Evolutionary conservation across 169 alveolate species (phyloP).

Genomic region (Eimeria brunetti): DNA sequence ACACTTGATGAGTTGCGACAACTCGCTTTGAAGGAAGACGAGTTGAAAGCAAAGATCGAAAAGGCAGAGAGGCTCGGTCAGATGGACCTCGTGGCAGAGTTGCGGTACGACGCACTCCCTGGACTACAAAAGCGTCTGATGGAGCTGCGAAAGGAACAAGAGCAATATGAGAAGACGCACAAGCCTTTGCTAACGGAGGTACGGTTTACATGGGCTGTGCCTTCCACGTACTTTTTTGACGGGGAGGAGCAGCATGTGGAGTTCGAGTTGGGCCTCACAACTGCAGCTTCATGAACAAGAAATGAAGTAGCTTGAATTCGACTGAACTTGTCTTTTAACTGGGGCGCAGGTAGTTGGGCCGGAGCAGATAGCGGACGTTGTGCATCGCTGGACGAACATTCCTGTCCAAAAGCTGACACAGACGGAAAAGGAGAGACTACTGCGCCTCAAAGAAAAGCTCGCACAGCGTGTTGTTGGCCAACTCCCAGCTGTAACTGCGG

Average conservation of each 20-base stretch:
- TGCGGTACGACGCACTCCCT: slow-evolving; percentile 92
- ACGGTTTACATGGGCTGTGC: neutral
- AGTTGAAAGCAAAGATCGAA: slow-evolving; percentile 90
- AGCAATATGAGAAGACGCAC: slow-evolving; percentile 61
- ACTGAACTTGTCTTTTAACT: neutral
- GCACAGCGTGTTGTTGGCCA: slow-evolving; percentile 76
- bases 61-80: slow-evolving; percentile 91
- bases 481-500: slow-evolving; percentile 51
- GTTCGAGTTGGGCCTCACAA: neutral
- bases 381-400: slow-evolving; percentile 92
- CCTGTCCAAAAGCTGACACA: slow-evolving; percentile 90
- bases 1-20: slow-evolving; percentile 88
- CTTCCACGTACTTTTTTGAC: neutral
- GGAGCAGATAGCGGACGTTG: slow-evolving; percentile 91
- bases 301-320: neutral
- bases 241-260: neutral
- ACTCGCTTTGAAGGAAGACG: slow-evolving; percentile 88
- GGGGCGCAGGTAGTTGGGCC: slow-evolving; percentile 87
- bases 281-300: neutral
- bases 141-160: slow-evolving; percentile 75
- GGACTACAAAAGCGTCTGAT: slow-evolving; percentile 88
- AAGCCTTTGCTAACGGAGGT: slow-evolving; percentile 71
- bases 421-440: slow-evolving; percentile 85
- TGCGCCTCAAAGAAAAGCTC: slow-evolving; percentile 82
- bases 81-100: slow-evolving; percentile 92